Conservation (phyloP, 768 basidiomycete species). For the Hericium coralloides region DNA sequence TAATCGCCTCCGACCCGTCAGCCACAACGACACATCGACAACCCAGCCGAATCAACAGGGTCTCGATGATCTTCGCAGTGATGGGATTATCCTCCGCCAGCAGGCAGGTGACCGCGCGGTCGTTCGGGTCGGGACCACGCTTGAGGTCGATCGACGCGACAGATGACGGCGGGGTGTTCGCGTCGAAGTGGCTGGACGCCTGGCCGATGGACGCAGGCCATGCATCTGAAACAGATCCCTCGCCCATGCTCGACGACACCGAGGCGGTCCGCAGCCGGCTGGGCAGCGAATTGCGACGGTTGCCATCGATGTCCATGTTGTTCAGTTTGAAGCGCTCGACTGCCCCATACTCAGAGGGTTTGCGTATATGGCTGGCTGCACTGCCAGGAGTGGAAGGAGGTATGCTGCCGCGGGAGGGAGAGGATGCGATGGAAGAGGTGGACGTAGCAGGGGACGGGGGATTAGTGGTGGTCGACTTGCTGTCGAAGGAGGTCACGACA, state of each 20-base stretch:
- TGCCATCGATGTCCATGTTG: conserved; percentile 64
- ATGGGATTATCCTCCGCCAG: conserved; percentile 98
- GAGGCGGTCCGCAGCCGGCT: conserved; percentile 84
- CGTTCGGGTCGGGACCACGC: conserved; percentile 67
- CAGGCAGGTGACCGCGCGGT: conserved; percentile 87
- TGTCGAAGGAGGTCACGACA: conserved; percentile 62
- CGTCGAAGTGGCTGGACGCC: conserved; percentile 42
- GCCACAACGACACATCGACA: conserved; percentile 94
- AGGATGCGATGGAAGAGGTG: conserved; percentile 84
- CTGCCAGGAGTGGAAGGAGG: conserved; percentile 67
- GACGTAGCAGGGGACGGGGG: conserved; percentile 91
- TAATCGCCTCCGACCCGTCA: conserved; percentile 94
- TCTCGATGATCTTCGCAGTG: conserved; percentile 95
- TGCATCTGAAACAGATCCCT: conserved; percentile 69
- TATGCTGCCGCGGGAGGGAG: conserved; percentile 69
- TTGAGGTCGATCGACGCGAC: conserved; percentile 78
- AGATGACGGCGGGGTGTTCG: conserved; percentile 69
- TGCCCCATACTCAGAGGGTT: conserved; percentile 85
- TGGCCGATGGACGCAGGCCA: conserved; percentile 55
- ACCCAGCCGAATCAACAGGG: conserved; percentile 84
- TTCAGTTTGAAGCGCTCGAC: conserved; percentile 84
- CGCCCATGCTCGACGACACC: conserved; percentile 66
- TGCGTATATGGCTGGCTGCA: conserved; percentile 55
- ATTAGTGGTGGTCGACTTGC: conserved; percentile 51
- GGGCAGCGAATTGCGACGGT: conserved; percentile 72